Evolutionary conservation across 1,284 basidiomycete species (phyloP), one percentile per base, ranked within the genome.

Genomic region (Exsudoporus floridanus): DNA sequence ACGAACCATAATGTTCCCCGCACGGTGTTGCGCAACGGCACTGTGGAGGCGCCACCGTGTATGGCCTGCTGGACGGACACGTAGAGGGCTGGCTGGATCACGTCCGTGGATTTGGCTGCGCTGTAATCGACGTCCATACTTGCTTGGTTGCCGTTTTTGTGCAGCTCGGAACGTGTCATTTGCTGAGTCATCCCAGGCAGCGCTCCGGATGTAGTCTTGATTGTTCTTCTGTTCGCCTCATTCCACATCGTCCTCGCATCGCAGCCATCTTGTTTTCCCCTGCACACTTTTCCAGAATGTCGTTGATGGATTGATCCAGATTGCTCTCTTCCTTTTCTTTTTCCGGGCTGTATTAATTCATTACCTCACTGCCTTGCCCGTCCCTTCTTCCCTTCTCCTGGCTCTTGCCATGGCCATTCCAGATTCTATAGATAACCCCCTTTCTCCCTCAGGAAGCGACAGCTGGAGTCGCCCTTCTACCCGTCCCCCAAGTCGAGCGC

Each of bases 381-480:
- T 25, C 53, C 10, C 44, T 21, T 18, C 27, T 16, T 23, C 35
- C 23, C 39, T 25, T 1, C 45, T 2, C 30, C 12, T 12, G 5
- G 19, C 9, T 8, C 18, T 58, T 55, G 54, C 58, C 59, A 81
- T 81, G 78, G 64, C 70, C 54, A 63, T 69, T 41, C 69, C 69
- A 58, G 77, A 78, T 57, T 65, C 74, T 45, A 70, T 76, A 60
- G 80, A 84, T 57, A 73, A 82, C 39, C 78, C 80, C 1, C 76
- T 75, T 7, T 82, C 81, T 7, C 72, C 72, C 4, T 80, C 80
- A 10, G 84, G 85, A 36, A 80, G 77, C 58, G 83, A 81, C 55
- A 80, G 74, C 68, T 81, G 76, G 66, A 86, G 83, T 56, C 74
- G 77, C 16, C 82, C 85, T 5, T 83, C 83, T 10, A 86, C 82